These are phyloP conservation scores for Pythium chondricola DNA, from an alignment of 352 stramenopile genomes.

Conservation along the genomic window DNA sequence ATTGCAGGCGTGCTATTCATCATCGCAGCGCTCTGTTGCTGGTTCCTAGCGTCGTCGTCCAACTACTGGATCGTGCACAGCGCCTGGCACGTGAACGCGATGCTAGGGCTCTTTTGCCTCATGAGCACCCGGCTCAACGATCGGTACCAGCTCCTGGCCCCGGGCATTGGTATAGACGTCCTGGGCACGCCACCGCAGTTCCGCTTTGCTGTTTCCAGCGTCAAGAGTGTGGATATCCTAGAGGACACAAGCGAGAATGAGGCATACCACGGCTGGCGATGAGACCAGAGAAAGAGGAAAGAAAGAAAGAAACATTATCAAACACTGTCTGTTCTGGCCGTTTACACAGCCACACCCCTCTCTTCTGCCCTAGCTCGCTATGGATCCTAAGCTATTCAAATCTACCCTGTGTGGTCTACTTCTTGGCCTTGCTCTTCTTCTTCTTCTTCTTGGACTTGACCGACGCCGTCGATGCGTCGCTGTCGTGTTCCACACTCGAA, in stretches of 20 bases:
- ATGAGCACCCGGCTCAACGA: slow-evolving; percentile 22
- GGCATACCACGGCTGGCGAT: neutral
- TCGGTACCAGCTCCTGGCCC: slow-evolving; percentile 25
- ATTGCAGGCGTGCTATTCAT: slow-evolving; percentile 16
- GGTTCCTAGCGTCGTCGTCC: slow-evolving; percentile 18
- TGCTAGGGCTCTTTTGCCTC: slow-evolving; percentile 25
- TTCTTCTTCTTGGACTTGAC: slow-evolving; percentile 26
- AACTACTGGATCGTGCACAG: slow-evolving; percentile 35
- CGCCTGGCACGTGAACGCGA: slow-evolving; percentile 29
- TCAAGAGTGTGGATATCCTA: slow-evolving; percentile 20
- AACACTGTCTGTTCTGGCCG: too few species aligned
- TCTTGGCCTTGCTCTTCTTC: slow-evolving; percentile 31
- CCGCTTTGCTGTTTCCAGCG: slow-evolving; percentile 17
- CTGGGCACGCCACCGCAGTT: slow-evolving; percentile 18
- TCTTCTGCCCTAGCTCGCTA: too few species aligned
- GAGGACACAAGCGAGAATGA: slow-evolving; percentile 14
- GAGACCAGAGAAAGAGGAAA: neutral
- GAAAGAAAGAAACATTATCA: too few species aligned
- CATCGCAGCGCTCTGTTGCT: slow-evolving; percentile 20
- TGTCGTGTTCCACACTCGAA: too few species aligned
- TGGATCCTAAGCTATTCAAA: too few species aligned
- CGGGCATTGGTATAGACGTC: slow-evolving; percentile 24
- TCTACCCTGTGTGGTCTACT: too few species aligned
- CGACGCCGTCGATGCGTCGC: slow-evolving; percentile 7
- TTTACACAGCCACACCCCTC: too few species aligned